Evolutionary conservation across 2,329 filamentous ascomycete genomes (phyloP).

Genomic region (Pseudogymnoascus sp.): DNA sequence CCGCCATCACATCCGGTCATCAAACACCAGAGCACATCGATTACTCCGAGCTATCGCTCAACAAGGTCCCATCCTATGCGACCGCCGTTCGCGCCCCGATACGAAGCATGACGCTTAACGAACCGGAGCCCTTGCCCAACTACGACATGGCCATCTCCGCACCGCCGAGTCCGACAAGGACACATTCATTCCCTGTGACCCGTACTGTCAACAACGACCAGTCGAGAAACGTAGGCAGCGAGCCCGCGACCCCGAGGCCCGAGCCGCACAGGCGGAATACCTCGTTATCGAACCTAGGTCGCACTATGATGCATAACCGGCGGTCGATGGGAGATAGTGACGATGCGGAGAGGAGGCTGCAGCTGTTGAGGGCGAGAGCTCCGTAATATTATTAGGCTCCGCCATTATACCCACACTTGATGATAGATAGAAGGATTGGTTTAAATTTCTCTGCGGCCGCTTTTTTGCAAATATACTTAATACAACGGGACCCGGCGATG

Average conservation of each 20-base stretch:
- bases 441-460: neutral
- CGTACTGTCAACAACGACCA: neutral
- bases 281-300: constrained; percentile 22
- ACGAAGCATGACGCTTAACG: constrained; percentile 38
- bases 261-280: constrained; percentile 9
- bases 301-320: constrained; percentile 18
- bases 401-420: neutral
- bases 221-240: neutral
- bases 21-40: constrained; percentile 51
- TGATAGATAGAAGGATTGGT: neutral
- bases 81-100: constrained; percentile 63
- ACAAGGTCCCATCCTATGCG: constrained; percentile 68
- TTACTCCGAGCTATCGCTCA: constrained; percentile 39
- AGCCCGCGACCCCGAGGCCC: constrained; percentile 11
- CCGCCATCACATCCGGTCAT: constrained; percentile 36
- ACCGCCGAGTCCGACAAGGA: constrained; percentile 30
- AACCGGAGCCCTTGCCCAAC: constrained; percentile 50
- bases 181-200: constrained; percentile 14
- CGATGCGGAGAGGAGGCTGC: constrained; percentile 23
- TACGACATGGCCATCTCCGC: constrained; percentile 55
- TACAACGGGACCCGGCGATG: neutral
- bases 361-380: constrained; percentile 14
- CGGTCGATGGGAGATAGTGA: constrained; percentile 14
- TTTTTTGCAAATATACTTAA: constrained; percentile 1
- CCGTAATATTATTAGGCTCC: neutral